phyloP scores from a whole-genome alignment of 2,329 filamentous ascomycete species.

The Cercospora berteroae region DNA sequence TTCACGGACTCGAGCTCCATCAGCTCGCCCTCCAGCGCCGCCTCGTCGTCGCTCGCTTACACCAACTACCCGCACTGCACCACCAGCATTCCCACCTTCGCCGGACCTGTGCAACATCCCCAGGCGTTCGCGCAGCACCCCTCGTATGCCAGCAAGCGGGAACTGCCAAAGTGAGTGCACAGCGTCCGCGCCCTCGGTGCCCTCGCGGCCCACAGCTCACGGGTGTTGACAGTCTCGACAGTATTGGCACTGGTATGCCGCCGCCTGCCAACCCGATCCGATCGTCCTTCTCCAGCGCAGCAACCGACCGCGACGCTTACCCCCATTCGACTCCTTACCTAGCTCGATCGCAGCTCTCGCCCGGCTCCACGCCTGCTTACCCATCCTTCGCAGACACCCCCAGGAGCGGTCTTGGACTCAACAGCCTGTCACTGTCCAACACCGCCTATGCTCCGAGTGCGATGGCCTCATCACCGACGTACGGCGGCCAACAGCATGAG shows the following conservation, averaged over 20 bases:
- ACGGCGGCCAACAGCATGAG: slow-evolving; percentile 30
- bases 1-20: slow-evolving; percentile 57
- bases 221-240: slow-evolving; percentile 33
- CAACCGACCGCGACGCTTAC: slow-evolving; percentile 33
- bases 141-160: slow-evolving; percentile 39
- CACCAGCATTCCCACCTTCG: slow-evolving; percentile 37
- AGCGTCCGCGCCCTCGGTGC: slow-evolving; percentile 19
- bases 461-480: slow-evolving; percentile 35
- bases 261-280: slow-evolving; percentile 30
- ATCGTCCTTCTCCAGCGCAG: slow-evolving; percentile 31
- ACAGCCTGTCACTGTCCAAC: slow-evolving; percentile 30
- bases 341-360: slow-evolving; percentile 32
- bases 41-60: slow-evolving; percentile 45
- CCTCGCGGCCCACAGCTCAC: slow-evolving; percentile 26
- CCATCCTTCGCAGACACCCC: slow-evolving; percentile 36
- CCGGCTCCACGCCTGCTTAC: slow-evolving; percentile 31
- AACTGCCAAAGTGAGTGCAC: slow-evolving; percentile 47
- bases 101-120: slow-evolving; percentile 36
- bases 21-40: slow-evolving; percentile 52
- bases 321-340: slow-evolving; percentile 29
- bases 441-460: slow-evolving; percentile 21
- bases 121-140: slow-evolving; percentile 43
- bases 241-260: slow-evolving; percentile 31
- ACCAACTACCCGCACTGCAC: slow-evolving; percentile 37
- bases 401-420: slow-evolving; percentile 28